Base-by-base conservation (phyloP, 1,284 basidiomycete species). In the Vanrija sp. region DNA sequence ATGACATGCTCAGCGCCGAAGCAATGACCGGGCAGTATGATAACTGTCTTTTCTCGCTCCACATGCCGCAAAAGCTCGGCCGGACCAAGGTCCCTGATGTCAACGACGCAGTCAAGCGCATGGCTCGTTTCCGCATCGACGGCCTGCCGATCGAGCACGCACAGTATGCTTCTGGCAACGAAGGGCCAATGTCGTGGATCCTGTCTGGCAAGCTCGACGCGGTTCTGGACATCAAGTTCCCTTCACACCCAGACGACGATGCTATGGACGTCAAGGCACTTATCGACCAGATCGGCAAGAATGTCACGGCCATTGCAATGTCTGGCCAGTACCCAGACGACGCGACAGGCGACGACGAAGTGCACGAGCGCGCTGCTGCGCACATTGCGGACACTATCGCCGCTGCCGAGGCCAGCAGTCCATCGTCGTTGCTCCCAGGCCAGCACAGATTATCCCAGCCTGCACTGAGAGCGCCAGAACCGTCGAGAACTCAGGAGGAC, bases 211-310 rank as follows among this genome's bases (percentile, higher is more conserved):
- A 95, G 75, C 84, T 97, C 27, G 95, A 99, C 67, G 88, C 93
- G 3, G 96, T 99, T 3, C 83, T 98, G 18, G 95, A 99, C 76
- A 93, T 99, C 77, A 93, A 94, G 69, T 97, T 99, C 75, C 94
- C 96, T 14, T 84, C 85, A 20, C 86, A 92, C 64, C 83, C 85
- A 9, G 80, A 84, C 49, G 85, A 86, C 47, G 85, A 87, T 60
- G 69, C 76, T 42, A 81, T 85, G 23, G 83, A 85, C n/a, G 80
- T 98, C 60, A 88, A 94, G 66, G 86, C 83, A n/a, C 83, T 98
- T 63, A 83, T 98, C 14, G 88, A 83, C 41, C 91, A 96, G 73
- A 88, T 98, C 54, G 87, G 91, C 2, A 88, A 93, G 62, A 91
- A 90, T 47, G 86, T 98, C 42, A 67, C 65, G 0, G 69, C 67